Percentiles rank a stretch among this genome's conserved stretches.
Evolutionary conservation across 2,329 filamentous ascomycete species (phyloP).

Genomic region (Aspergillus costaricaensis): DNA sequence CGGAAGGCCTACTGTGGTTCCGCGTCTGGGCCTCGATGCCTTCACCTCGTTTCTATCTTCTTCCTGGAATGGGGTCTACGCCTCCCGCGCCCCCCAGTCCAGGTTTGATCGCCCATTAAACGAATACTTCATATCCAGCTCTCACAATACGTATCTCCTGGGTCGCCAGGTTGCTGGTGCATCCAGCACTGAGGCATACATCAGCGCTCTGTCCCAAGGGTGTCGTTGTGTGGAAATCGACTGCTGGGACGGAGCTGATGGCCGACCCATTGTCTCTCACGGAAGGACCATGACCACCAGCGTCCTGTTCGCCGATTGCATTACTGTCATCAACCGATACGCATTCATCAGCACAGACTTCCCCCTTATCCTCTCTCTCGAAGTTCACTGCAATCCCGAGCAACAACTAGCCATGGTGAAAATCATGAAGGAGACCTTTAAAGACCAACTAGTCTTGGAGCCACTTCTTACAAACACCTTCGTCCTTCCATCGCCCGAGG

Average conservation of each 20-base stretch:
- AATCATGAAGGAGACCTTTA: constrained; percentile 83
- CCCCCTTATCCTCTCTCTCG: constrained; percentile 90
- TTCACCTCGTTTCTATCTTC: constrained; percentile 79
- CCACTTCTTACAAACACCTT: constrained; percentile 69
- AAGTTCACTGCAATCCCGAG: constrained; percentile 83
- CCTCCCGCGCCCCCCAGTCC: constrained; percentile 61
- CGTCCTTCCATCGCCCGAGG: constrained; percentile 78
- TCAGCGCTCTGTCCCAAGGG: constrained; percentile 79
- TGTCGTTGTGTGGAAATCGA: constrained; percentile 97
- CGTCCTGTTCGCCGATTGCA: constrained; percentile 87
- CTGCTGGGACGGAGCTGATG: constrained; percentile 92
- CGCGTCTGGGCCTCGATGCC: constrained; percentile 73
- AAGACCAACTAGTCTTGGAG: constrained; percentile 73
- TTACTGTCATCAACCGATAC: constrained; percentile 91
- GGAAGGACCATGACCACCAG: constrained; percentile 85
- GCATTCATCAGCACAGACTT: constrained; percentile 86
- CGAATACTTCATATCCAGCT: constrained; percentile 97
- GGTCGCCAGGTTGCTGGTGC: constrained; percentile 86
- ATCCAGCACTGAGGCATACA: constrained; percentile 94
- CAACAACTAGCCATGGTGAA: constrained; percentile 88
- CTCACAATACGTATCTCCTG: constrained; percentile 95
- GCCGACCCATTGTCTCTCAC: constrained; percentile 85
- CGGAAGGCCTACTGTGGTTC: constrained; percentile 39
- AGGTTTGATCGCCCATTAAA: constrained; percentile 81
- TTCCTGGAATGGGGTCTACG: constrained; percentile 68